Conservation (phyloP, 768 basidiomycete species). For the Pleurotus tuoliensis region DNA sequence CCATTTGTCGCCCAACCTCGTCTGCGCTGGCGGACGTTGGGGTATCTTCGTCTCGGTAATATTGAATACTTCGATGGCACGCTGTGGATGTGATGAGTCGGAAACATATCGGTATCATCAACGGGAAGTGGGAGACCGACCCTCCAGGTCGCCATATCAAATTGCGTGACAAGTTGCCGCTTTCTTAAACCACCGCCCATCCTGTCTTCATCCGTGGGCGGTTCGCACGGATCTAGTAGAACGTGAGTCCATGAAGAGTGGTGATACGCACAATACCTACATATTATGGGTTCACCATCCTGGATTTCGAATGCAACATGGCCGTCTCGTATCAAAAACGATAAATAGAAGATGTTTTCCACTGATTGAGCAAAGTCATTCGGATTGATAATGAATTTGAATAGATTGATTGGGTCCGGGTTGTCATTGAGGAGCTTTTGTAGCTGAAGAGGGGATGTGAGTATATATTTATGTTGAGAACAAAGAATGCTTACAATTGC, state of each 20-base stretch:
- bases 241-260: background rate
- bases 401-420: slow-evolving; percentile 65
- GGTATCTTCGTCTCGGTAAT: slow-evolving; percentile 78
- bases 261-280: slow-evolving; percentile 36
- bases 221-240: slow-evolving; percentile 55
- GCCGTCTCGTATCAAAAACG: slow-evolving; percentile 87
- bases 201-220: slow-evolving; percentile 63
- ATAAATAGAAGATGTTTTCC: slow-evolving; percentile 94
- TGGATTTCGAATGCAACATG: slow-evolving; percentile 69
- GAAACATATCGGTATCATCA: background rate
- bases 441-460: slow-evolving; percentile 39
- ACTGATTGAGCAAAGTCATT: slow-evolving; percentile 89
- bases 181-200: slow-evolving; percentile 54
- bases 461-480: background rate
- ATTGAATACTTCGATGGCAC: slow-evolving; percentile 83
- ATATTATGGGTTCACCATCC: slow-evolving; percentile 69
- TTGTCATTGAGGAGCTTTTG: slow-evolving; percentile 49
- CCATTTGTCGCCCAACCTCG: slow-evolving; percentile 64
- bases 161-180: slow-evolving; percentile 86
- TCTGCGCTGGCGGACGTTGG: slow-evolving; percentile 56
- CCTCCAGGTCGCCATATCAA: slow-evolving; percentile 88
- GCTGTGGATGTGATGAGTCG: slow-evolving; percentile 35
- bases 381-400: slow-evolving; percentile 87
- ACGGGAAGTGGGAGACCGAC: slow-evolving; percentile 35
- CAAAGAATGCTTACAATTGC: slow-evolving; percentile 45